Evolutionary conservation across 2,329 filamentous ascomycete genomes (phyloP), one percentile per base, ranked within the genome.

Genomic region (Metarhizium sp.): DNA sequence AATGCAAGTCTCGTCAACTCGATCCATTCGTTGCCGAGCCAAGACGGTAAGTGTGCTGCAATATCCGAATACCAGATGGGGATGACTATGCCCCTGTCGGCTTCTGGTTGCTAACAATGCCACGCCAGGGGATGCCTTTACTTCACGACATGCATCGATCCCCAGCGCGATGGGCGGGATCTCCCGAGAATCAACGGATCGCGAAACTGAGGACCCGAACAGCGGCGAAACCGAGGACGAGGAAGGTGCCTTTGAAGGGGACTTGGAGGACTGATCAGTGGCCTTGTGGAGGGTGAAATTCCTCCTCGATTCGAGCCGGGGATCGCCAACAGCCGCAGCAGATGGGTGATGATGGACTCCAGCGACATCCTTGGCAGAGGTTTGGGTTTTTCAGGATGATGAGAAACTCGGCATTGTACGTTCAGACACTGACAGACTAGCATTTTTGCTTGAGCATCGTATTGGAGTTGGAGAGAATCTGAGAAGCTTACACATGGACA

Each of bases 1-100:
- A 43, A 25, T 7, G 6, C 30, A 4, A 40, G 51, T 14, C 30
- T 29, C 14, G 16, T 34, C 7, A 42, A 36, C 14, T 48, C 30
- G 34, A 43, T 51, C 34, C 43, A 52, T 4, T 51, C 49, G 14
- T 38, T 55, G 42, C 43, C 52, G n/a, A 51, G 52, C 32, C 36
- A 50, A 16, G 55, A 53, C 40, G 32, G 16, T 30, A 16, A 46
- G 51, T 53, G 18, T 18, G 11, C 42, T 16, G 18, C 42, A 45
- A 6, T 6, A 7, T 18, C 1, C 40, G 40, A 42, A 18, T 18
- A 6, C 14, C 13, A 16, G 14, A 2, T 6, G 7, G 32, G 32
- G 10, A 7, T 8, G 10, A 34, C 10, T 11, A 11, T 11, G 10
- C 32, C 10, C 7, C 32, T 10, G 32, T 34, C 6, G 32, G 32